Evolutionary conservation across 441 rosid species (phyloP), one percentile per base, ranked within the genome.

Genomic region (Croton setiger): DNA sequence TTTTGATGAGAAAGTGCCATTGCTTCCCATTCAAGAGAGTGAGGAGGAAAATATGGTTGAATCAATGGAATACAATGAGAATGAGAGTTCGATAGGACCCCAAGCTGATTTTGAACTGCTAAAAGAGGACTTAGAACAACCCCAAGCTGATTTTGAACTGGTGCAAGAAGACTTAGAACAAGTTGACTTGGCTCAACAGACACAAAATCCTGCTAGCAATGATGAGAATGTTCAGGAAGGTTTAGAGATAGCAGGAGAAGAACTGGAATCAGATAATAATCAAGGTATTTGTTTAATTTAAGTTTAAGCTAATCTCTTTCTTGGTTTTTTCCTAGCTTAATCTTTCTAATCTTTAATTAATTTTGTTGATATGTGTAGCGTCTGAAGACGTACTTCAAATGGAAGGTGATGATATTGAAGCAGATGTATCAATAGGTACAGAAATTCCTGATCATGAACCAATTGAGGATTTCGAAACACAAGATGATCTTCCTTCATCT

Each of bases 371-470:
- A 20, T 53, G 37, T 11, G 79, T 76, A 81, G 86, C 17, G 6
- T 69, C 72, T 55, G 86, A 85, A 68, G 92, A 80, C 63, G 75
- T 0, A 45, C 44, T 43, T 55, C 69, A 66, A 76, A 66, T 74
- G 77, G 79, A 80, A 51, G 76, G 75, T 33, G 88, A 88, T 20
- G 95, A 86, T 68, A 75, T 70, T 23, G 93, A 86, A 43, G 87
- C 85, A 4, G 97, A 86, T 59, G 74, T 90, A 71, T 89, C 98
- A 0, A 83, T 88, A 53, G 98, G 98, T 52, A 87, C 94, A 18
- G 92, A 90, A 66, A 93, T 93, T 83, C 92, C 94, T 72, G 96
- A 86, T 75, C 89, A 90, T 41, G 90, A 88, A 39, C 78, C 78
- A 54, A 60, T 84, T 66, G 96, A 85, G 60, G 86, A 79, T 65